These are phyloP conservation scores for Xylaria nigripes DNA, from an alignment of 495 filamentous ascomycete species.

Conservation along the genomic window DNA sequence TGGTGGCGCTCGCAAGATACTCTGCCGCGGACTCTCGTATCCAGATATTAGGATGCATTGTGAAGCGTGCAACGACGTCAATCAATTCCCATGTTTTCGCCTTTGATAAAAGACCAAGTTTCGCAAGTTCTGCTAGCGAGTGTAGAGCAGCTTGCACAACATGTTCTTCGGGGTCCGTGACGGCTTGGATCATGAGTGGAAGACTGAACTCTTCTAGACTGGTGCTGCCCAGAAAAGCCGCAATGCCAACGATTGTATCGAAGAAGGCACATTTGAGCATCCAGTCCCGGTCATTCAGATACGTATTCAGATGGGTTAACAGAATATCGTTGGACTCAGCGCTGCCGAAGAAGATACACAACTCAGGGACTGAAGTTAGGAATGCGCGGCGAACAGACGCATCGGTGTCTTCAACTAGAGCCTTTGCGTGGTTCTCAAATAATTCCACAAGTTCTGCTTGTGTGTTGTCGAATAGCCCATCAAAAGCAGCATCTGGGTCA, in stretches of 20 bases:
- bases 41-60: slow-evolving; percentile 92
- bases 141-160: slow-evolving; percentile 87
- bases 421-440: slow-evolving; percentile 83
- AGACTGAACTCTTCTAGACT: slow-evolving; percentile 93
- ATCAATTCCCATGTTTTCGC: slow-evolving; percentile 81
- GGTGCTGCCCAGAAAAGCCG: slow-evolving; percentile 76
- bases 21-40: slow-evolving; percentile 81
- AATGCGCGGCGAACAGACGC: slow-evolving; percentile 87
- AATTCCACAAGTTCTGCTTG: slow-evolving; percentile 64
- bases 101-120: slow-evolving; percentile 77
- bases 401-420: slow-evolving; percentile 78
- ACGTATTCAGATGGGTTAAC: slow-evolving; percentile 91
- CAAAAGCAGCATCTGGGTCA: slow-evolving; percentile 53
- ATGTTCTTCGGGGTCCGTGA: slow-evolving; percentile 91
- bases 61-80: slow-evolving; percentile 69
- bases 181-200: slow-evolving; percentile 92
- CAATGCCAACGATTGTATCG: slow-evolving; percentile 88
- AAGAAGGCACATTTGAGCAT: slow-evolving; percentile 95
- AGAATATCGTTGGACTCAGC: slow-evolving; percentile 87
- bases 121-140: slow-evolving; percentile 82
- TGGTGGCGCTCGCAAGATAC: slow-evolving; percentile 69
- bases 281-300: slow-evolving; percentile 95
- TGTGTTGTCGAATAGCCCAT: slow-evolving; percentile 75
- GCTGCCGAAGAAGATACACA: slow-evolving; percentile 94
- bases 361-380: slow-evolving; percentile 80